Conservation (phyloP, 2,329 filamentous ascomycete species). For the Capronia americana region DNA sequence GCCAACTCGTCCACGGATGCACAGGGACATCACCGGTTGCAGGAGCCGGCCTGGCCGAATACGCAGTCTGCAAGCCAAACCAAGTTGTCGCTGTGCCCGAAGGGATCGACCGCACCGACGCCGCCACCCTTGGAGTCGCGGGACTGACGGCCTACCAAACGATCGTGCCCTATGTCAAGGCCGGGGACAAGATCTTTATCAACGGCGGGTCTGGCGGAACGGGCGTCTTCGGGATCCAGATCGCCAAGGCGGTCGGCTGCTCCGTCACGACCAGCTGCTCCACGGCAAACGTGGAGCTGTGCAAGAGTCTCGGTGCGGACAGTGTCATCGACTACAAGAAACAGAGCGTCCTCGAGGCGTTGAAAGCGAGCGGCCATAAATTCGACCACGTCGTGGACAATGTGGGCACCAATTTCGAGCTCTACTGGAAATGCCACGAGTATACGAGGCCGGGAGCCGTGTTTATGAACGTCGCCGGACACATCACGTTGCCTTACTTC, state of each 20-base stretch:
- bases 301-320: slow-evolving; percentile 66
- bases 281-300: slow-evolving; percentile 62
- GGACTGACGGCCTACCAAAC: slow-evolving; percentile 57
- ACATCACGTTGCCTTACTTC: slow-evolving; percentile 10
- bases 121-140: slow-evolving; percentile 53
- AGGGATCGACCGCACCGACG: slow-evolving; percentile 50
- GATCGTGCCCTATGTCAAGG: slow-evolving; percentile 54
- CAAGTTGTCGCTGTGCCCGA: slow-evolving; percentile 51
- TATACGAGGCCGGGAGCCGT: slow-evolving; percentile 58
- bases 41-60: slow-evolving; percentile 55
- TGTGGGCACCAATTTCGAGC: slow-evolving; percentile 56
- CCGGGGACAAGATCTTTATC: slow-evolving; percentile 65
- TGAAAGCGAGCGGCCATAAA: slow-evolving; percentile 46
- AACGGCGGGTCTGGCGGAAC: slow-evolving; percentile 70
- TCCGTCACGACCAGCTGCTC: slow-evolving; percentile 63
- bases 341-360: slow-evolving; percentile 51
- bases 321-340: slow-evolving; percentile 67
- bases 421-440: slow-evolving; percentile 61
- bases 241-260: slow-evolving; percentile 66
- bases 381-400: slow-evolving; percentile 65
- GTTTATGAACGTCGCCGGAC: slow-evolving; percentile 56
- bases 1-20: slow-evolving; percentile 56
- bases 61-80: slow-evolving; percentile 45
- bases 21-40: slow-evolving; percentile 40
- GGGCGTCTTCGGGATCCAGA: slow-evolving; percentile 67